Conservation (phyloP, 495 filamentous ascomycete genomes). For the Saxophila tyrrhenica region DNA sequence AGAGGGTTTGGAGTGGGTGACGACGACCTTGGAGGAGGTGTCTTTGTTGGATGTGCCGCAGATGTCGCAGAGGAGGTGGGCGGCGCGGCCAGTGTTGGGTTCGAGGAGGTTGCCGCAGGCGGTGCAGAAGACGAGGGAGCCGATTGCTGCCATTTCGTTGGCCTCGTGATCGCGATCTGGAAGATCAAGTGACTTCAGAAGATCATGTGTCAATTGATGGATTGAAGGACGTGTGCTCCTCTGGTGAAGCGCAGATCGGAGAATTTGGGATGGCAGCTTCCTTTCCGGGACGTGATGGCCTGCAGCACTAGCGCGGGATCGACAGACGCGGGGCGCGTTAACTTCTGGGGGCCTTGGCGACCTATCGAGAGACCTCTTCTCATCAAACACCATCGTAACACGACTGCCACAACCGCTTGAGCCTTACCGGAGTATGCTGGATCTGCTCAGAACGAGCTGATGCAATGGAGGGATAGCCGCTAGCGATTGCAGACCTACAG, state of each 20-base stretch:
- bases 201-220: no score
- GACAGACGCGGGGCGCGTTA: background rate
- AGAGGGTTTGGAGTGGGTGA: conserved; percentile 73
- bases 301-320: background rate
- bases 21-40: conserved; percentile 62
- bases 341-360: no score
- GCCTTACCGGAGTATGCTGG: no score
- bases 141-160: conserved; percentile 78
- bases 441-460: no score
- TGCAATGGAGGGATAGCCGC: no score
- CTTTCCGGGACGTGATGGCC: background rate
- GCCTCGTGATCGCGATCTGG: no score
- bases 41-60: conserved; percentile 80
- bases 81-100: conserved; percentile 61
- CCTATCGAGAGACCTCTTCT: no score
- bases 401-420: no score
- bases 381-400: no score
- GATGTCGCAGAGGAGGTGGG: conserved; percentile 66
- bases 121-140: conserved; percentile 84
- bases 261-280: background rate
- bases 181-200: background rate
- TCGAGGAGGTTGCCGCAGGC: conserved; percentile 78
- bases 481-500: no score
- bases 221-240: background rate
- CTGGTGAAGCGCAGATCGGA: background rate